Evolutionary conservation across 768 basidiomycete genomes (phyloP).

Genomic region (Daedaleopsis sinensis): DNA sequence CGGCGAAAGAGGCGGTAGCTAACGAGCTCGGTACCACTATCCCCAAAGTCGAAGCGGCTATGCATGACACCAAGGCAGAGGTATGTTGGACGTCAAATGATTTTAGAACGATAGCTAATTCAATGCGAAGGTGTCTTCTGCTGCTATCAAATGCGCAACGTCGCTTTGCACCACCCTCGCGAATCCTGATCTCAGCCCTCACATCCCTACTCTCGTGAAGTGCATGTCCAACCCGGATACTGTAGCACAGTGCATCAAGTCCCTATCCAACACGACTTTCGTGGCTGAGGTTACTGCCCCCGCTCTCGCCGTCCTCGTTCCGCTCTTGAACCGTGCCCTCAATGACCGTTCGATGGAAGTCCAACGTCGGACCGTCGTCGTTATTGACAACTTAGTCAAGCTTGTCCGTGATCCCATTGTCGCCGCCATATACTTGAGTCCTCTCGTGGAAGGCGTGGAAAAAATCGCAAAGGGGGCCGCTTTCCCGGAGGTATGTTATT

Average conservation of each 20-base stretch:
- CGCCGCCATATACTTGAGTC: constrained; percentile 85
- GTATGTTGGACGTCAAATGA: constrained; percentile 39
- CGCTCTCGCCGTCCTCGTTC: constrained; percentile 94
- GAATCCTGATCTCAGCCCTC: constrained; percentile 90
- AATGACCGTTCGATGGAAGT: constrained; percentile 97
- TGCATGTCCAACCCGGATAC: constrained; percentile 92
- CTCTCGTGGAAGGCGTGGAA: constrained; percentile 87
- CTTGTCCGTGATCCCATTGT: constrained; percentile 90
- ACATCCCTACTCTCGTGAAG: constrained; percentile 87
- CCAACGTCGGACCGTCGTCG: constrained; percentile 91
- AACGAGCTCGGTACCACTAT: constrained; percentile 78
- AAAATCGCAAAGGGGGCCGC: constrained; percentile 90
- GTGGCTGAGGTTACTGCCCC: constrained; percentile 97
- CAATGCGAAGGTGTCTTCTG: constrained; percentile 68
- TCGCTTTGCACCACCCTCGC: constrained; percentile 87
- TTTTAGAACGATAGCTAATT: background rate
- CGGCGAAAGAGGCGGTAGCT: constrained; percentile 78
- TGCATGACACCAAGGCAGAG: constrained; percentile 98
- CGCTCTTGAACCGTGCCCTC: constrained; percentile 85
- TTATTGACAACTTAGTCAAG: constrained; percentile 96
- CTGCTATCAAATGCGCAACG: constrained; percentile 89
- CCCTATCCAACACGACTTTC: constrained; percentile 92
- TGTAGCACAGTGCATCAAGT: constrained; percentile 92
- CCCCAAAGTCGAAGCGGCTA: constrained; percentile 84
- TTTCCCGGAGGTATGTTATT: constrained; percentile 80